Base-by-base conservation (phyloP, 345 rosid species). In the Camelina hispida region DNA sequence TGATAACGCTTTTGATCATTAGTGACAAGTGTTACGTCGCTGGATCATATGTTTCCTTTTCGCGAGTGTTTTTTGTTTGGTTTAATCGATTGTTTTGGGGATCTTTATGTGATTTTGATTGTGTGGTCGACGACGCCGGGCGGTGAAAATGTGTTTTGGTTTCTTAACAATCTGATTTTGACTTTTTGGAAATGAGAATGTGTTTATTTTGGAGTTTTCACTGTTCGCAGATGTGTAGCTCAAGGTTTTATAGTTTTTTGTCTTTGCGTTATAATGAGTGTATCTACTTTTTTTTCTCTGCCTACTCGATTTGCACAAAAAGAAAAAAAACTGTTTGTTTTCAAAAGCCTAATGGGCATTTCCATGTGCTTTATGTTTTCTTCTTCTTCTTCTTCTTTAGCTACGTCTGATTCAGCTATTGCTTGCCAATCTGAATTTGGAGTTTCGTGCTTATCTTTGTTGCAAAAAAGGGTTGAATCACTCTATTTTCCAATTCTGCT, bases 31-130 rank as follows among this genome's bases (percentile, higher is more conserved):
- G 71, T 71, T 30, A 32, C 15, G 69, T 76, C 70, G 57, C 66
- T 69, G 56, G 76, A 77, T 62, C 71, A 46, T 70, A 46, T 70
- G 46, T 37, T 70, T 44, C 47, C 13, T 28, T 54, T 42, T 22
- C 32, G 23, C 9, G 54, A 30, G 46, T 25, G 17, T 63, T 66
- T 47, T 11, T 56, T 22, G 0, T 43, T 32, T 0, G 30, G 30
- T 28, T 64, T 3, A 34, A 4, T 56, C 51, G 16, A 56, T 74
- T 28, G 30, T 28, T 28, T 28, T 43, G 30, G 42, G 6, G 47
- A 17, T 18, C 43, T 53, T 52, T 18, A 37, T 5, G 48, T 14
- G 52, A 47, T 20, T 20, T 48, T 23, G 35, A 32, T 54, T 53
- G 22, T 63, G 22, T 71, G n/a, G 30, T 28, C 30, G 30, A 25